These are phyloP conservation scores for Cordyceps tenuipes DNA, from an alignment of 2,329 filamentous ascomycete species.

Conservation along the genomic window DNA sequence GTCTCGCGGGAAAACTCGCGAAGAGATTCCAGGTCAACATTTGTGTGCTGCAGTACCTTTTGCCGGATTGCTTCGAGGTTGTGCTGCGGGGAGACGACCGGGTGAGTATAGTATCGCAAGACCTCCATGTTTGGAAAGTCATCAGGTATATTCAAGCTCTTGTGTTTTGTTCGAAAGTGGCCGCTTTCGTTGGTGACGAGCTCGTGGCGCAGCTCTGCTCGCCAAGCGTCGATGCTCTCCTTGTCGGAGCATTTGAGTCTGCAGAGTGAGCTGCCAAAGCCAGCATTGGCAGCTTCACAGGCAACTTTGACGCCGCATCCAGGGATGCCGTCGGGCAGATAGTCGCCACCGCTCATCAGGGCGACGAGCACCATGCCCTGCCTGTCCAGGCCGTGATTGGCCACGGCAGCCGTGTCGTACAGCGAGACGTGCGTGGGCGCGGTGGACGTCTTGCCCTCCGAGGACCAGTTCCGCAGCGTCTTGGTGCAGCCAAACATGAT, in stretches of 20 bases:
- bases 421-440: conserved; percentile 78
- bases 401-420: conserved; percentile 58
- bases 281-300: conserved; percentile 80
- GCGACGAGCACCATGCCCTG: conserved; percentile 92
- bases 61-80: conserved; percentile 19
- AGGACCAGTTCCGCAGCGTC: conserved; percentile 75
- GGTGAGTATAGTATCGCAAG: conserved; percentile 79
- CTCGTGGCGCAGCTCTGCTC: conserved; percentile 62
- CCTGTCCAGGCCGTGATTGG: conserved; percentile 57
- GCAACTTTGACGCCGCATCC: conserved; percentile 83
- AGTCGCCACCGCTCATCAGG: conserved; percentile 92
- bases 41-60: conserved; percentile 13
- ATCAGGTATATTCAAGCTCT: conserved; percentile 65
- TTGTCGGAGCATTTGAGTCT: conserved; percentile 51
- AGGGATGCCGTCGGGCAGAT: conserved; percentile 77
- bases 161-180: conserved; percentile 70
- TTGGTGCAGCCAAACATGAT: conserved; percentile 89
- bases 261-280: conserved; percentile 73
- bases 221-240: conserved; percentile 59
- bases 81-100: conserved; percentile 65
- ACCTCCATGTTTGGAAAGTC: conserved; percentile 74
- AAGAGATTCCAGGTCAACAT: conserved; percentile 40
- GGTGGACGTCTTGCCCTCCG: conserved; percentile 58
- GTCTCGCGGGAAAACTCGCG: conserved; percentile 68
- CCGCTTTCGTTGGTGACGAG: conserved; percentile 75